phyloP scores from a whole-genome alignment of 1,284 basidiomycete genomes.

The Fistulina hepatica region DNA sequence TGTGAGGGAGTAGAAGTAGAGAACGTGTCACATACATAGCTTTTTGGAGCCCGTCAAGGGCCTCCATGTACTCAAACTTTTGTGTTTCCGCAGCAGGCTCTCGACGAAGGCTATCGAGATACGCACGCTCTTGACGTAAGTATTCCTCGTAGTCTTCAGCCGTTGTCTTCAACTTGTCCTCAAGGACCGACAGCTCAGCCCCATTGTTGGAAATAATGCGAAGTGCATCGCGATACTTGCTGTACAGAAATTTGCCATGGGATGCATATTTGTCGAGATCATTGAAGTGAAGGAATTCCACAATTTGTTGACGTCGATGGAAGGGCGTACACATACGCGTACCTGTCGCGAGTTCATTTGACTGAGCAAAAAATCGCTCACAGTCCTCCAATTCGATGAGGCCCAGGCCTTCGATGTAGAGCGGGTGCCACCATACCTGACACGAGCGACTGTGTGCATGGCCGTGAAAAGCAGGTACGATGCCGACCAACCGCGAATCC shows the following conservation, averaged over 20 bases:
- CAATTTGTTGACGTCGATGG: constrained; percentile 17
- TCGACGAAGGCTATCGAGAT: constrained; percentile 4
- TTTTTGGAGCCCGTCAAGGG: constrained; percentile 8
- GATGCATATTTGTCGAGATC: constrained; percentile 13
- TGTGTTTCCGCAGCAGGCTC: constrained; percentile 9
- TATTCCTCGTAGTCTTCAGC: constrained; percentile 14
- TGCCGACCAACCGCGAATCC: constrained; percentile 5
- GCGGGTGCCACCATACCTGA: constrained; percentile 14
- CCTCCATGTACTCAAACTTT: constrained; percentile 15
- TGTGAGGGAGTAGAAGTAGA: too few relatives aligned
- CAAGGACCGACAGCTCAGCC: too few relatives aligned
- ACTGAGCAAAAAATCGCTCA: constrained; percentile 18
- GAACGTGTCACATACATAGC: constrained; percentile 14
- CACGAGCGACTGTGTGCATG: constrained; percentile 18
- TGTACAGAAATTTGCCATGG: constrained; percentile 7
- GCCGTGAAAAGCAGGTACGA: constrained; percentile 15
- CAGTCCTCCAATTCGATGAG: constrained; percentile 20
- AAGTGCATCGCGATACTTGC: constrained; percentile 5
- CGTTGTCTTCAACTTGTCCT: constrained; percentile 3
- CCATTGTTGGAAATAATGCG: too few relatives aligned
- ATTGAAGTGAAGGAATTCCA: constrained; percentile 14
- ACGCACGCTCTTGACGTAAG: constrained; percentile 1
- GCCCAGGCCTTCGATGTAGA: constrained; percentile 15
- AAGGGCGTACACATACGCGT: constrained; percentile 15
- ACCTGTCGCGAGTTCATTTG: constrained; percentile 16